These are phyloP conservation scores for Xylariales sp. DNA, from an alignment of 2,329 filamentous ascomycete species.

Conservation along the genomic window DNA sequence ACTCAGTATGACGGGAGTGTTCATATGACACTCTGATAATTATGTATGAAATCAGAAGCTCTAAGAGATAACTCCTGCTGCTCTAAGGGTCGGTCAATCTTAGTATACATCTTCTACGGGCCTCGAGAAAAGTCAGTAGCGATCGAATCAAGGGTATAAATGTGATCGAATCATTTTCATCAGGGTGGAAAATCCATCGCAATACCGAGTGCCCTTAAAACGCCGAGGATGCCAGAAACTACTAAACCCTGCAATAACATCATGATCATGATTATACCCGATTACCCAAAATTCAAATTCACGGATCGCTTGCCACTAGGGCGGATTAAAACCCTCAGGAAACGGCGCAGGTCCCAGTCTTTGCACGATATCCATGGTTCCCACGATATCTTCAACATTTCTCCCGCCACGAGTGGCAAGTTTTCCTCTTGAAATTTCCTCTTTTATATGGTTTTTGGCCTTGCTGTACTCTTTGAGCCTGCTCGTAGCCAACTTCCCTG, in stretches of 20 bases:
- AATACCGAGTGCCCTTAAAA: too few species aligned
- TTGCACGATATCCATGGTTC: constrained; percentile 1
- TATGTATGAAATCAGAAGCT: too few species aligned
- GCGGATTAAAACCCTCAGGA: neutral
- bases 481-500: constrained; percentile 34
- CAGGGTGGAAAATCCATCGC: too few species aligned
- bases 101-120: too few species aligned
- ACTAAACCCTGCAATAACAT: neutral
- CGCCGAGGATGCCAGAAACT: too few species aligned
- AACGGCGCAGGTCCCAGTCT: constrained; percentile 3
- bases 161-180: too few species aligned
- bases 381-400: constrained; percentile 4
- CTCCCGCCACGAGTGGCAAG: constrained; percentile 6
- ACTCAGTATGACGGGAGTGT: too few species aligned
- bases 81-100: too few species aligned
- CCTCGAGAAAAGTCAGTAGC: too few species aligned
- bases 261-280: neutral
- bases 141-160: too few species aligned
- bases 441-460: constrained; percentile 31
- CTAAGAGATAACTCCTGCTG: too few species aligned
- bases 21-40: too few species aligned
- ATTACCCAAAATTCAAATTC: neutral
- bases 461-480: constrained; percentile 38
- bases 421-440: constrained; percentile 6
- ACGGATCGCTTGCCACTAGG: neutral